Conservation (phyloP, 2,329 filamentous ascomycete species). For the Catunica adiposa region DNA sequence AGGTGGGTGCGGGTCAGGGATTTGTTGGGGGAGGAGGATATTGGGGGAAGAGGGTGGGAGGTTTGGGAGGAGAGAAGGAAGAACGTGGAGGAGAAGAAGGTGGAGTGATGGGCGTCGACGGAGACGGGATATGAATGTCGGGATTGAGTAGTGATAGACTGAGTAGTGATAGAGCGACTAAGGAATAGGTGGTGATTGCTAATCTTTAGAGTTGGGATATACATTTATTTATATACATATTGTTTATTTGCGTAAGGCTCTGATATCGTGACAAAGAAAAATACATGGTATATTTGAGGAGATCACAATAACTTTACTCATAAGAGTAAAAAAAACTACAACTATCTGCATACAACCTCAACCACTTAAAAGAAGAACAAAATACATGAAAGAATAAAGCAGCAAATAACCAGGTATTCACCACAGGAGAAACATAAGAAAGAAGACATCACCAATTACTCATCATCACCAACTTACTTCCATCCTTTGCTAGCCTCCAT, state of each 20-base stretch:
- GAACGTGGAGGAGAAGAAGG: slow-evolving; percentile 1
- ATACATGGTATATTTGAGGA: too few relatives aligned
- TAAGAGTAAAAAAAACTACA: neutral
- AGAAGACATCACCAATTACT: neutral
- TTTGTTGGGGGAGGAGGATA: slow-evolving; percentile 70
- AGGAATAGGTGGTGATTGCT: neutral
- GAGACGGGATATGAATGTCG: too few relatives aligned
- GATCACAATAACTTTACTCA: too few relatives aligned
- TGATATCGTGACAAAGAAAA: neutral
- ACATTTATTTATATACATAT: neutral
- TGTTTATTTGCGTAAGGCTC: neutral
- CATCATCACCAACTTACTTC: neutral
- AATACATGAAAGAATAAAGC: too few relatives aligned
- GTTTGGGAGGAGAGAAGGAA: slow-evolving; percentile 53
- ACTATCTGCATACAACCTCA: neutral
- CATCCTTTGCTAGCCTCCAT: slow-evolving; percentile 3
- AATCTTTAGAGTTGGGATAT: neutral
- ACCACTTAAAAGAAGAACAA: too few relatives aligned
- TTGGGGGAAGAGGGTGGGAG: slow-evolving; percentile 85
- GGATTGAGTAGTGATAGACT: neutral
- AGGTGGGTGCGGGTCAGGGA: slow-evolving; percentile 61
- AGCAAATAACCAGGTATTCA: too few relatives aligned
- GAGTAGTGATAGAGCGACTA: neutral
- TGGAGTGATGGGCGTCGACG: slow-evolving; percentile 2
- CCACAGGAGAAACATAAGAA: too few relatives aligned